Base-by-base conservation (phyloP, 2,329 filamentous ascomycete species). In the Sporothrix inflata region DNA sequence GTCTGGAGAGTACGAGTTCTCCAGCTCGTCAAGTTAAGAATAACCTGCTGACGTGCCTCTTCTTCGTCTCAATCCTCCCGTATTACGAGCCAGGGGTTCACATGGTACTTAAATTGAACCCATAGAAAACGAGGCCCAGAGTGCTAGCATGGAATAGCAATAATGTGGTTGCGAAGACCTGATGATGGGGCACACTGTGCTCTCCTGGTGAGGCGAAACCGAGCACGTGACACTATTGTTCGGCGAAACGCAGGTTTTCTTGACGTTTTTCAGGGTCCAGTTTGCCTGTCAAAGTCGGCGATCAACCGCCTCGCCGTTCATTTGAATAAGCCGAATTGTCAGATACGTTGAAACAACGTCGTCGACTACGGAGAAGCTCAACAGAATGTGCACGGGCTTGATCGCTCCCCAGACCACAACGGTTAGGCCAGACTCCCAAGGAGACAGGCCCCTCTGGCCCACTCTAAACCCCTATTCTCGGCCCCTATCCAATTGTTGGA, bases 381-480 rank as follows among this genome's bases (percentile, higher is more conserved):
- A 16, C 57, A 63, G 57, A 63, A 63, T 24, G 40, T 27, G 40
- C 61, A 47, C 61, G 61, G 61, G 40, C 24, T 45, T 34, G 63
- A 16, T 27, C 14, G 12, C 21, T 45, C 38, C 60, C 60, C 30
- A 60, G 16, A 38, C 19, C 55, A n/a, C 30, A 21, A 60, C 30
- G 55, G 55, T 60, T 30, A 12, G 27, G 30, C 60, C 38, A 45
- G 21, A 42, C 16, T n/a, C n/a, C 21, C n/a, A 65, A n/a, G n/a
- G 42, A 27, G 34, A 42, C n/a, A 45, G 38, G 60, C 38, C 60
- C 21, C 1, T 65, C 21, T 27, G 60, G 60, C 40, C 60, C 60
- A 65, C 63, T n/a, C 60, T 27, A 9, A 66, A 7, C 63, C 63
- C 61, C 63, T 66, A 66, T 66, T 49, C 42, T 47, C 21, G 6